Conservation (phyloP, 495 filamentous ascomycete genomes). For the Staphylotrichum tortipilum region DNA sequence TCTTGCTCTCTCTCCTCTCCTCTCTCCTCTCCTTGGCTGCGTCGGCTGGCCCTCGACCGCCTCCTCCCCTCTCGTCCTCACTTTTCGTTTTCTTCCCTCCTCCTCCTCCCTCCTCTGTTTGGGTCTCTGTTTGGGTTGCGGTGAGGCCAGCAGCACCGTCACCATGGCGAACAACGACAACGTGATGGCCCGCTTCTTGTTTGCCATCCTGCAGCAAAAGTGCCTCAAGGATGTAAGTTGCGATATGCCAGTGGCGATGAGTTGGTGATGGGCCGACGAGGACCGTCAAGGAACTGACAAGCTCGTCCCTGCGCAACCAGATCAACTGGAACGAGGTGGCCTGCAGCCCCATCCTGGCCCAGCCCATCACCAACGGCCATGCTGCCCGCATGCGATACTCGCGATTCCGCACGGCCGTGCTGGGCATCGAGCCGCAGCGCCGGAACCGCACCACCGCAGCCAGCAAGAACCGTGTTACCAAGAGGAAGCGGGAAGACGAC, state of each 20-base stretch:
- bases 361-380: conserved; percentile 69
- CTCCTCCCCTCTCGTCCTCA: neutral
- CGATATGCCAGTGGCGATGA: too few relatives aligned
- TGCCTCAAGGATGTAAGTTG: conserved; percentile 63
- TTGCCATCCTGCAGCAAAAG: conserved; percentile 67
- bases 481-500: conserved; percentile 33
- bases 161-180: conserved; percentile 43
- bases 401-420: conserved; percentile 47
- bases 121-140: too few relatives aligned
- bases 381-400: conserved; percentile 75
- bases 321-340: conserved; percentile 70
- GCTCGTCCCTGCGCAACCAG: conserved; percentile 26
- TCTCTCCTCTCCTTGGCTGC: conserved; percentile 11
- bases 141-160: conserved; percentile 1
- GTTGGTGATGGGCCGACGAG: too few relatives aligned
- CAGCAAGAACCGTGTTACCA: conserved; percentile 28
- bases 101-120: too few relatives aligned
- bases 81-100: too few relatives aligned
- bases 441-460: conserved; percentile 29
- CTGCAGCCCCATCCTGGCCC: conserved; percentile 35
- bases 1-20: too few relatives aligned
- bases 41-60: conserved; percentile 20
- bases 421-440: conserved; percentile 33
- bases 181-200: conserved; percentile 55
- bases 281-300: too few relatives aligned